Evolutionary conservation across 2,329 filamentous ascomycete species (phyloP), one percentile per base, ranked within the genome.

Genomic region (Eutypa lata): DNA sequence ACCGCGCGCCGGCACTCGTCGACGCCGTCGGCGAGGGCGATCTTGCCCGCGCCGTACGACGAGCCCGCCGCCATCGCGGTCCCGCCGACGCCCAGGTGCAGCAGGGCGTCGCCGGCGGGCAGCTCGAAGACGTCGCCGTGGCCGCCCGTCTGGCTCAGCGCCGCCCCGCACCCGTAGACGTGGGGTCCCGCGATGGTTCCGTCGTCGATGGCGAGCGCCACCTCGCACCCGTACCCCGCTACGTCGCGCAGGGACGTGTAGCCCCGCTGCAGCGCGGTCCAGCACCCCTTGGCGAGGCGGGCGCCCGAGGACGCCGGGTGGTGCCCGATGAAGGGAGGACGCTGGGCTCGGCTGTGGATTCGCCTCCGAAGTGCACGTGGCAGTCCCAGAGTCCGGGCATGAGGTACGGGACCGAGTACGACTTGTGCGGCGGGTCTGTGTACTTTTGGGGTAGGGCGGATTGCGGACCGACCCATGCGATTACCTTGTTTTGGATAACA

Each of bases 1-100:
- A 75, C 72, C 0, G 64, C 72, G 6, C 68, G 67, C 26, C 71
- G 61, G 53, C 72, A 75, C 55, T 75, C 71, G 33, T 74, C 71
- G 0, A 72, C 65, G 13, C 73, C 72, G 50, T 75, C 72, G 13
- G 68, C 70, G 3, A 74, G 57, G 37, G 65, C 47, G 42, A 52
- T 61, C 51, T 57, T 56, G 26, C 56, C 55, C 3, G 59, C 54
- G 3, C 65, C 64, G 8, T 63, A 65, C 55, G 65, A 68, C 35
- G 72, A 67, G 0, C 70, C 71, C 3, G 66, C 56, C 0, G 53
- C 57, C n/a, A 65, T 56, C 31, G 63, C 58, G 7, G 58, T 56
- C 31, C 63, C 58, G 7, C 59, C 49, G 3, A 73, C 65, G 11
- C 72, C 72, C 5, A 68, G 54, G 37, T 64, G 69, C 38, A 68